Base-by-base conservation (phyloP, 768 basidiomycete species). In the Mycena amicta region DNA sequence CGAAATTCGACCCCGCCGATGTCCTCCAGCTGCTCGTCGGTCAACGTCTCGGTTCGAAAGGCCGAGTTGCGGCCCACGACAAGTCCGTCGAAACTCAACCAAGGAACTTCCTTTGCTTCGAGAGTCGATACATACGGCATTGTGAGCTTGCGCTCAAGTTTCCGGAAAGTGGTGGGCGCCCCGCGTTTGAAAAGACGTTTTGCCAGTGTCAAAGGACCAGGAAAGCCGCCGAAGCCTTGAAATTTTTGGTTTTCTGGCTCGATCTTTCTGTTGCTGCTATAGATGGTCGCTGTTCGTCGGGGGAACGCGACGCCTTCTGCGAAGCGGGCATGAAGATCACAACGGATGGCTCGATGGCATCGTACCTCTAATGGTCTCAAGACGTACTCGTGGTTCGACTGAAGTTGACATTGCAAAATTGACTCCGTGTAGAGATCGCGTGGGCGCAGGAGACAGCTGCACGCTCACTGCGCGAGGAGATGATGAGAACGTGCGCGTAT, bases 1-100 rank as follows among this genome's bases (percentile, higher is more conserved):
- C 84, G 72, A 69, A 87, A 92, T 72, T 93, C 92, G 23, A 89
- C 83, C 0, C 90, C 90, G 3, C 90, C 90, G 18, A 93, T 71
- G 61, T 86, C 79, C 67, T 91, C 89, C 55, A 89, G 67, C 67
- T 92, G 81, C 20, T 89, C 87, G 60, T 84, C 80, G 3, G 80
- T 82, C 66, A 93, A 68, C 60, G 70, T 78, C 29, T 82, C 81
- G 13, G 76, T 80, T 39, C 74, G 70, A 60, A 86, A 83, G 60
- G 82, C 74, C 5, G 83, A 86, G 66, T 89, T 90, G 20, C 86
- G 72, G 3, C 84, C 83, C 4, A 86, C 80, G 12, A 79, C 70
- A 2, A 89, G 68, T 3, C 71, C 72, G 40, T 70, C 69, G 46
- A 80, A 70, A 30, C 69, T 70, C 50, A 82, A 63, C 79, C 79